phyloP scores from a whole-genome alignment of 257 asterid species.

The Nicotiana paniculata region DNA sequence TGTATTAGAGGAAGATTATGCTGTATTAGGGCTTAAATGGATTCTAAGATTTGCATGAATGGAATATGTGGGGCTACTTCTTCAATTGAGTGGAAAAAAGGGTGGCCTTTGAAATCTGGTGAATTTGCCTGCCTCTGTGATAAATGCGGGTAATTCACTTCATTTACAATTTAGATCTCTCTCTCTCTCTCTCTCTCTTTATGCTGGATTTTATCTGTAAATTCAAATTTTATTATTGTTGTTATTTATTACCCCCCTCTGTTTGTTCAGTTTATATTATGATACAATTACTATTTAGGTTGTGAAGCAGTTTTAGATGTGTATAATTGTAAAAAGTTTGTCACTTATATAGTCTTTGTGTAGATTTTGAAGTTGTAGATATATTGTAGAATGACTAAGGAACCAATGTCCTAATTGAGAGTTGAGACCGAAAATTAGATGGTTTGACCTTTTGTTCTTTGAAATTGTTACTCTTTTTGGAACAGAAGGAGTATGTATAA shows the following conservation, averaged over 20 bases:
- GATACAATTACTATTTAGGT: background rate
- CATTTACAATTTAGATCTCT: background rate
- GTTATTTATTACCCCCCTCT: background rate
- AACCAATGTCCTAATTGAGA: background rate
- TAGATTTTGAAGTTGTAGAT: background rate
- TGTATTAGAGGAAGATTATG: slow-evolving; percentile 10
- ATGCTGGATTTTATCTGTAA: background rate
- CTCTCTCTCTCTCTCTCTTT: background rate
- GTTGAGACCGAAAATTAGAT: background rate
- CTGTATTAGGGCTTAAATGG: slow-evolving; percentile 9
- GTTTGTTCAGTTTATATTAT: background rate
- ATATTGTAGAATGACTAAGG: background rate
- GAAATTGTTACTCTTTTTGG: background rate
- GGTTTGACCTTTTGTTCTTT: background rate
- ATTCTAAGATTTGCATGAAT: slow-evolving; percentile 62
- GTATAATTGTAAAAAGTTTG: background rate
- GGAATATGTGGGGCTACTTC: slow-evolving; percentile 41
- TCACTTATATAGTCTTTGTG: background rate
- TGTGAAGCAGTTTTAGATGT: background rate
- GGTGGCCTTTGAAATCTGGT: slow-evolving; percentile 83
- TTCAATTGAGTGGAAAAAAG: slow-evolving; percentile 47
- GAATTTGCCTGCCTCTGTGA: slow-evolving; percentile 67
- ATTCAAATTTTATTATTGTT: background rate
- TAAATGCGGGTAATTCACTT: slow-evolving; percentile 57
- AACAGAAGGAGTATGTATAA: background rate